Base-by-base conservation (phyloP, 495 filamentous ascomycete species). In the Tuber brumale region DNA sequence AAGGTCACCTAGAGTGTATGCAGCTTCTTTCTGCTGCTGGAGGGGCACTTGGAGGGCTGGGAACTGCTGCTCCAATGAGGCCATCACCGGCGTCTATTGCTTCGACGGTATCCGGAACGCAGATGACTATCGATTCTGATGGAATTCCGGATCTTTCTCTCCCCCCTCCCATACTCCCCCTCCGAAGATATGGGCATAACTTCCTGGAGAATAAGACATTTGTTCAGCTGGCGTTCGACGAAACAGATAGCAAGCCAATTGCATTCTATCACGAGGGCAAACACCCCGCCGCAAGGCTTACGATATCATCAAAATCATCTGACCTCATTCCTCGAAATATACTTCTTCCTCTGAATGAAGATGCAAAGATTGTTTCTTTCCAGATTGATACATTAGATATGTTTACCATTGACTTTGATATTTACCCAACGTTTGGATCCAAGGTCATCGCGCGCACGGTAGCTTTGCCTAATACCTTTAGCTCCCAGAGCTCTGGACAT, bases 191-290 rank as follows among this genome's bases (percentile, higher is more conserved):
- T 84, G 95, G 95, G 31, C 95, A 99, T 85, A 99, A 98, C 84
- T 99, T 98, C 87, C 86, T 99, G 72, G 95, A 99, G 83, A 95
- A 93, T 27, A 99, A 97, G 84, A 95, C 94, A 0, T 95, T 97
- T 74, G 88, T 99, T 6, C 92, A 97, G 80, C 90, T 99, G 72
- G 90, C 88, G 79, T 97, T 99, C 79, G 92, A 94, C 72, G 89
- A 91, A 77, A 86, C 88, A 37, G 88, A 86, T 48, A 86, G 87
- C 31, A 90, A 93, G 19, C 86, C 87, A 71, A 89, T 99, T 72
- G 83, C 90, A 19, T 98, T 99, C 85, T 97, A 97, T 84, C 94
- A 97, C 82, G 91, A 96, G 73, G 93, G 92, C 83, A 97, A 97
- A 81, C 95, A 98, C 82, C 96, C 95, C 48, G 96, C 95, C 31